phyloP scores from a whole-genome alignment of 768 basidiomycete species.

The Chlorophyllum brunneum region DNA sequence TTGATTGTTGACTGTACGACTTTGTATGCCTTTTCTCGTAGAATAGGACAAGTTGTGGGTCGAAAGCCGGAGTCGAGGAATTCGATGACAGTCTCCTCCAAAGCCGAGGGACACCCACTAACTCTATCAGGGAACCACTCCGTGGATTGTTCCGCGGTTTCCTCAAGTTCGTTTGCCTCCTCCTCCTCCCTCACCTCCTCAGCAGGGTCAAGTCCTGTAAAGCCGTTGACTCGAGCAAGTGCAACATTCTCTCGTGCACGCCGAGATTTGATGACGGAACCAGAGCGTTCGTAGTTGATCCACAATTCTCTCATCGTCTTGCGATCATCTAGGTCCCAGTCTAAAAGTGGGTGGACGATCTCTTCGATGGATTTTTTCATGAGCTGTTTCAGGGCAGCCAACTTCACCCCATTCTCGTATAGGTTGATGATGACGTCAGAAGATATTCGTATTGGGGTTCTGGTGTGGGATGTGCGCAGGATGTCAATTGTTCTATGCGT shows the following conservation, averaged over 20 bases:
- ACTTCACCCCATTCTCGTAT: slow-evolving; percentile 58
- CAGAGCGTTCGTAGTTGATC: slow-evolving; percentile 33
- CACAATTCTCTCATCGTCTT: slow-evolving; percentile 38
- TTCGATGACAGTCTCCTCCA: slow-evolving; percentile 60
- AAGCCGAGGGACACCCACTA: slow-evolving; percentile 55
- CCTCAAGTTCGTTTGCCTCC: slow-evolving; percentile 27
- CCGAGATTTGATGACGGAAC: slow-evolving; percentile 37
- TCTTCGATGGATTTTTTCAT: slow-evolving; percentile 30
- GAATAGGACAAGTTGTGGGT: slow-evolving; percentile 43
- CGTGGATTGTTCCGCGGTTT: slow-evolving; percentile 37
- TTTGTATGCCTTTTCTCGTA: slow-evolving; percentile 50
- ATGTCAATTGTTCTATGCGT: slow-evolving; percentile 49
- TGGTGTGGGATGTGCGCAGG: slow-evolving; percentile 47
- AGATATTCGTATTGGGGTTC: slow-evolving; percentile 43
- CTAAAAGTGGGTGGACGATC: slow-evolving; percentile 34
- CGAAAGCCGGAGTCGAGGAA: slow-evolving; percentile 59
- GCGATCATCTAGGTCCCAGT: slow-evolving; percentile 37
- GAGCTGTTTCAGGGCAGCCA: slow-evolving; percentile 33
- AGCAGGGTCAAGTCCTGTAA: slow-evolving; percentile 32
- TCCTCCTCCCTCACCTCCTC: slow-evolving; percentile 35
- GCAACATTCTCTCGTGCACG: slow-evolving; percentile 32
- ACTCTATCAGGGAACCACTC: slow-evolving; percentile 71
- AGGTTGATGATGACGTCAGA: slow-evolving; percentile 61
- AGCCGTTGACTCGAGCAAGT: slow-evolving; percentile 42
- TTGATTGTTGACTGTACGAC: slow-evolving; percentile 43